These are phyloP conservation scores for Nelumbo lutea DNA, from an alignment of 164 flowering plant genomes.

Conservation along the genomic window DNA sequence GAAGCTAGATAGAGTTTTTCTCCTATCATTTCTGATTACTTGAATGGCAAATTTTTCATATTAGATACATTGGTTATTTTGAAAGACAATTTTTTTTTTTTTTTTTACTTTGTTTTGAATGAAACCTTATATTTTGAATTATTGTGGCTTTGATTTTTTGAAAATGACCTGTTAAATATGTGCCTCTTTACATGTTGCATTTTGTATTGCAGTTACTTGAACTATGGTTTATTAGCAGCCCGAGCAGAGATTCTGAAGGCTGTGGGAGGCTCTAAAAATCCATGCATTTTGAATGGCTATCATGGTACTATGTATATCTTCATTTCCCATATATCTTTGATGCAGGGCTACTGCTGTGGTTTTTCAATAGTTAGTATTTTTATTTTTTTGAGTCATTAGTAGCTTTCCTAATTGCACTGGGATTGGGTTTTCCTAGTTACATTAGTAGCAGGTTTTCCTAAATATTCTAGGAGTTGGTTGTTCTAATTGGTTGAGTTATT, in stretches of 20 bases:
- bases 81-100: too few species aligned
- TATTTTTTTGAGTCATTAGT: too few species aligned
- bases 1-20: too few species aligned
- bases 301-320: constrained; percentile 42
- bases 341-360: background rate
- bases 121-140: background rate
- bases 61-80: too few species aligned
- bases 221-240: constrained; percentile 89
- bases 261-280: constrained; percentile 47
- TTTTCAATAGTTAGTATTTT: too few species aligned
- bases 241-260: constrained; percentile 87
- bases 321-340: background rate
- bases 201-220: constrained; percentile 64
- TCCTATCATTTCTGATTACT: too few species aligned
- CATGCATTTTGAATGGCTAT: constrained; percentile 72
- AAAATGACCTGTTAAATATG: background rate
- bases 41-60: too few species aligned
- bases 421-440: too few species aligned
- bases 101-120: background rate
- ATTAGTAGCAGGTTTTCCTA: too few species aligned
- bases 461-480: too few species aligned
- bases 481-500: too few species aligned
- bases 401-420: too few species aligned
- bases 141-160: background rate
- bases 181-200: background rate